These are phyloP conservation scores for Piromyces sp. DNA, from an alignment of 192 early-diverging fungal species.

Conservation along the genomic window DNA sequence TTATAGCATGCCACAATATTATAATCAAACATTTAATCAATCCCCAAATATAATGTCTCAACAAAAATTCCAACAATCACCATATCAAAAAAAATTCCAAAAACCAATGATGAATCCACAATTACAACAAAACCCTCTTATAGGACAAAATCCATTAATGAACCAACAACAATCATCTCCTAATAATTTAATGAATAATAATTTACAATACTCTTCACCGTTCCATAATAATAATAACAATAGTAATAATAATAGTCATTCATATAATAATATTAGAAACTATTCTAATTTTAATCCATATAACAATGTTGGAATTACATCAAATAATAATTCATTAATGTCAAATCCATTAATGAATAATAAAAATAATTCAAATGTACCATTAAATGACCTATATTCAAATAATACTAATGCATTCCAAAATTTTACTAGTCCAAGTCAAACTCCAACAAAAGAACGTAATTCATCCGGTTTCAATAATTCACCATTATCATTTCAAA, in stretches of 20 bases:
- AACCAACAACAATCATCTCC: not conserved
- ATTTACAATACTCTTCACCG: not conserved
- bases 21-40: not conserved
- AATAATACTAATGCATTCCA: not conserved
- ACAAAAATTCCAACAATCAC: not conserved
- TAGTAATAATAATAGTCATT: not conserved
- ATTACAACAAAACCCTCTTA: not conserved
- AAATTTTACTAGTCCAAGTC: not conserved
- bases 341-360: not conserved
- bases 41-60: not conserved
- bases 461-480: not conserved
- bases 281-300: not conserved
- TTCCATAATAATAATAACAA: not conserved
- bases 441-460: not conserved
- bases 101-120: not conserved
- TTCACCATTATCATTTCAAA: not conserved
- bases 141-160: not conserved
- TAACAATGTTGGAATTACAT: not conserved
- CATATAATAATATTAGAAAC: not conserved
- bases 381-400: not conserved
- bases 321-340: not conserved
- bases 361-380: not conserved
- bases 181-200: not conserved
- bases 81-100: not conserved
- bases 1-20: not conserved